phyloP scores from a whole-genome alignment of 2,329 filamentous ascomycete genomes.

The Penicillium occitanis region DNA sequence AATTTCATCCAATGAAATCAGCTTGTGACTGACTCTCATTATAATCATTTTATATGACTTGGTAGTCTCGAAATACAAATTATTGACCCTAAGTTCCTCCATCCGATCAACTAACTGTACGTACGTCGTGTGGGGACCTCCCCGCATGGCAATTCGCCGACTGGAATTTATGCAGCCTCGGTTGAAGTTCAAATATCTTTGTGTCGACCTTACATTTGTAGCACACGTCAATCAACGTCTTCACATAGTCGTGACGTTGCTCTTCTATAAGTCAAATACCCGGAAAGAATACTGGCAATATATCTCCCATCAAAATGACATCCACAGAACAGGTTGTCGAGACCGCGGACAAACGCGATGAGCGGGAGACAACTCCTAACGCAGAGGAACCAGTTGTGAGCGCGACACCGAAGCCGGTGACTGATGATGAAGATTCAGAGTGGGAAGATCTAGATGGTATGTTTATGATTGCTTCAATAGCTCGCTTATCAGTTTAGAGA shows the following conservation, averaged over 20 bases:
- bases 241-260: not conserved
- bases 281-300: not conserved
- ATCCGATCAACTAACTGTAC: not conserved
- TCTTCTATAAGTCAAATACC: too few relatives aligned
- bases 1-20: not conserved
- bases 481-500: not conserved
- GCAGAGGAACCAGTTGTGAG: conserved; percentile 12
- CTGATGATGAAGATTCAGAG: conserved; percentile 79
- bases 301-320: not conserved
- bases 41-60: not conserved
- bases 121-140: conserved; percentile 1
- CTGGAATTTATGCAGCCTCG: conserved; percentile 7
- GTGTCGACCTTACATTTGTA: not conserved
- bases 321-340: conserved; percentile 15
- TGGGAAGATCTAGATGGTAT: conserved; percentile 88
- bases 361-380: conserved; percentile 4
- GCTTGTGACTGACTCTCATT: not conserved
- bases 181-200: not conserved
- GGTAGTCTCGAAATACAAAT: not conserved
- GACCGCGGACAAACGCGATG: conserved; percentile 5
- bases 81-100: not conserved
- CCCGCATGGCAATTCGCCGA: conserved; percentile 9
- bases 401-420: conserved; percentile 29
- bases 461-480: conserved; percentile 21
- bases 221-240: not conserved